Evolutionary conservation across 345 rosid genomes (phyloP).

Genomic region (Dovyalis caffra): DNA sequence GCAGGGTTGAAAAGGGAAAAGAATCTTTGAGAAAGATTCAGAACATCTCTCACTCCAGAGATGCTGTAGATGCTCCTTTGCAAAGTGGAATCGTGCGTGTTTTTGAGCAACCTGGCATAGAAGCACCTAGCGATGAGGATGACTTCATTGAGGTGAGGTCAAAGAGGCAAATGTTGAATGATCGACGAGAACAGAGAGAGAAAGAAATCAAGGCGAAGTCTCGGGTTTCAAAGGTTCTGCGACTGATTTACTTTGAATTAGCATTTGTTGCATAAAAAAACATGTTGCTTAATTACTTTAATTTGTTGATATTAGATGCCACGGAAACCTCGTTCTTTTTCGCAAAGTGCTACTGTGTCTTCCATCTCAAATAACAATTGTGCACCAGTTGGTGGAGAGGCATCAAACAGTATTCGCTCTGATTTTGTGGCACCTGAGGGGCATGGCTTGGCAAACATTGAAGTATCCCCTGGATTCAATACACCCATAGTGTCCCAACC

Average conservation of each 20-base stretch:
- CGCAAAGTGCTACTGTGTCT: constrained; percentile 36
- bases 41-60: constrained; percentile 37
- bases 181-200: constrained; percentile 95
- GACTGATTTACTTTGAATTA: constrained; percentile 10
- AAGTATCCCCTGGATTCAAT: constrained; percentile 43
- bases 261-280: constrained; percentile 3
- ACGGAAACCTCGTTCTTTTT: constrained; percentile 48
- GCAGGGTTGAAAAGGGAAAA: constrained; percentile 51
- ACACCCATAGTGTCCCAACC: constrained; percentile 41
- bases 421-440: constrained; percentile 42
- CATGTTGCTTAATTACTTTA: constrained; percentile 10
- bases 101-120: constrained; percentile 88
- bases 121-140: constrained; percentile 88
- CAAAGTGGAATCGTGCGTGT: constrained; percentile 79
- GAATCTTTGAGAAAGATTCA: constrained; percentile 47
- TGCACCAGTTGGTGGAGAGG: constrained; percentile 41
- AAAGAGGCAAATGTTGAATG: constrained; percentile 95
- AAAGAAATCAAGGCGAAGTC: constrained; percentile 92
- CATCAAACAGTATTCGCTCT: constrained; percentile 30
- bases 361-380: constrained; percentile 44
- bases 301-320: constrained; percentile 51
- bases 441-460: constrained; percentile 31
- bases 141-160: constrained; percentile 98
- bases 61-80: constrained; percentile 66
- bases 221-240: constrained; percentile 66